Conservation (phyloP, 116 monocot species). For the Posidonia oceanica region DNA sequence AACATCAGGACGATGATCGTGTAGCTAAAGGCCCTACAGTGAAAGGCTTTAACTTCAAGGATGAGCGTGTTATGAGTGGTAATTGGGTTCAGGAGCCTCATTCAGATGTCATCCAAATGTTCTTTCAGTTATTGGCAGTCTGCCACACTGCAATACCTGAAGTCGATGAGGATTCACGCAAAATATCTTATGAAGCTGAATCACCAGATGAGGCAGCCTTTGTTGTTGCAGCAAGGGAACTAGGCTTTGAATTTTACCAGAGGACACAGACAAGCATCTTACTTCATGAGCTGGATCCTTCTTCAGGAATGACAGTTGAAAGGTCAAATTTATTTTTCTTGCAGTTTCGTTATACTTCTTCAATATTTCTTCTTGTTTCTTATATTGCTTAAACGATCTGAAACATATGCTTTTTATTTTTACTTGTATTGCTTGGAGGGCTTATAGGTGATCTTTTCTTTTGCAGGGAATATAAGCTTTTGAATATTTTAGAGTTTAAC, state of each 20-base stretch:
- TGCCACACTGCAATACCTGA: conserved; percentile 90
- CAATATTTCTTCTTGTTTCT: background rate
- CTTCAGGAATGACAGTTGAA: conserved; percentile 17
- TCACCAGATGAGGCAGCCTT: conserved; percentile 90
- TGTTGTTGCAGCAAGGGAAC: conserved; percentile 71
- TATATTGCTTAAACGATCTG: background rate
- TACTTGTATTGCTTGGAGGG: too few relatives aligned
- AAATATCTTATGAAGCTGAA: conserved; percentile 73
- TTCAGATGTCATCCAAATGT: conserved; percentile 32
- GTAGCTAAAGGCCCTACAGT: conserved; percentile 21
- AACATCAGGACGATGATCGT: background rate
- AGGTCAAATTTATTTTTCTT: conserved; percentile 27
- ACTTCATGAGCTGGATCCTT: conserved; percentile 46
- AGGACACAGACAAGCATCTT: conserved; percentile 56
- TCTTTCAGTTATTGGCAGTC: conserved; percentile 54
- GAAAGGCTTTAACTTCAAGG: conserved; percentile 81
- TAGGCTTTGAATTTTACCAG: conserved; percentile 74
- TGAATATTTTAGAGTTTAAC: conserved; percentile 82
- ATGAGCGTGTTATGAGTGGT: conserved; percentile 48
- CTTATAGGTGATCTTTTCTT: background rate
- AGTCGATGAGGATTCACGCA: conserved; percentile 33
- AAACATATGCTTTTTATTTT: too few relatives aligned
- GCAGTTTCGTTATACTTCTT: background rate
- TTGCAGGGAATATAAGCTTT: conserved; percentile 55
- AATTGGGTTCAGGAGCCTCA: conserved; percentile 54